phyloP scores from a whole-genome alignment of 352 stramenopile genomes.

The Elongisporangium anandrum region DNA sequence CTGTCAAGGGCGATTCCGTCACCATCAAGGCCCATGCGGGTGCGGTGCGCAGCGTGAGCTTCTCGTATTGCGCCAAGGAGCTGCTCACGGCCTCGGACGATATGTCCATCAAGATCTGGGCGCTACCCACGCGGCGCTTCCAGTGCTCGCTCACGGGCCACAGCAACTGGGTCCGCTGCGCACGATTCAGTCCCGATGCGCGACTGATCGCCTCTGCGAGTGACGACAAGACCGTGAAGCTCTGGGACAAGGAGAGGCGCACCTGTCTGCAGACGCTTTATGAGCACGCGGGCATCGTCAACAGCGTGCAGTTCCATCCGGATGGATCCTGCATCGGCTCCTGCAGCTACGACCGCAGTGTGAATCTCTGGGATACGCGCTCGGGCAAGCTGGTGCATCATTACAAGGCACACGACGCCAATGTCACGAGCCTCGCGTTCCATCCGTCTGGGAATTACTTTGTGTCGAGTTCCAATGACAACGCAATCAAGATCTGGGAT shows the following conservation, averaged over 20 bases:
- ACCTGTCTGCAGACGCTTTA: conserved; percentile 81
- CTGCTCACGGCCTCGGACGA: conserved; percentile 91
- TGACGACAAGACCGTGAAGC: conserved; percentile 91
- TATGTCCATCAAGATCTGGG: conserved; percentile 91
- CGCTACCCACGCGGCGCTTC: conserved; percentile 80
- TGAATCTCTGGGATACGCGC: conserved; percentile 87
- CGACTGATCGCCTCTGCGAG: conserved; percentile 65
- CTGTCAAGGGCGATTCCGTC: conserved; percentile 63
- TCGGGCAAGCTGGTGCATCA: conserved; percentile 86
- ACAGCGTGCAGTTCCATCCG: conserved; percentile 83
- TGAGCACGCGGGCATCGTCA: conserved; percentile 84
- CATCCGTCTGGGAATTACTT: conserved; percentile 90
- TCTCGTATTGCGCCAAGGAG: conserved; percentile 68
- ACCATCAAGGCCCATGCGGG: conserved; percentile 70
- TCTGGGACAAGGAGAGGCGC: conserved; percentile 88
- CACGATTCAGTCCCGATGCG: conserved; percentile 74
- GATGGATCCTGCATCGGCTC: conserved; percentile 65
- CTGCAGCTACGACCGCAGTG: conserved; percentile 60
- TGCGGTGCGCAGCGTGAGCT: conserved; percentile 77
- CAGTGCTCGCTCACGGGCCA: conserved; percentile 86
- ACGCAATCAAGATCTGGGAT: conserved; percentile 91
- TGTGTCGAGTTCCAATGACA: conserved; percentile 86
- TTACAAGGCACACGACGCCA: conserved; percentile 86
- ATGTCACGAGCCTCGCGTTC: conserved; percentile 81
- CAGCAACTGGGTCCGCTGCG: conserved; percentile 90